A percentile compares a stretch with the other conserved stretches of the same genome.
phyloP scores from a whole-genome alignment of 768 basidiomycete species.

The Infundibulicybe gibba region DNA sequence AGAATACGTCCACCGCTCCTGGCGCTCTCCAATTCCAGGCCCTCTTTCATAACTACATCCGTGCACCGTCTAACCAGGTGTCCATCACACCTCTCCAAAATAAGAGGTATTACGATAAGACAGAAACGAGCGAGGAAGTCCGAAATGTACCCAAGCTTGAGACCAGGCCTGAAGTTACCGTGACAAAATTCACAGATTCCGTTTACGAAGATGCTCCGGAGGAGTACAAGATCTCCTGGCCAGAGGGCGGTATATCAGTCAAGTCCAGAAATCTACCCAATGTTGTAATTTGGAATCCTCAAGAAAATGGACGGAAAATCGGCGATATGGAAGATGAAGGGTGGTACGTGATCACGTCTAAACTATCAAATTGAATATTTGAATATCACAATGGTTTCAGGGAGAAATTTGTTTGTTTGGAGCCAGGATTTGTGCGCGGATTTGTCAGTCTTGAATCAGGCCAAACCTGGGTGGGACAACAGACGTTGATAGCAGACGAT shows the following conservation, averaged over 20 bases:
- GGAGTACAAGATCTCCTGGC: constrained; percentile 59
- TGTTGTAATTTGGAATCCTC: constrained; percentile 96
- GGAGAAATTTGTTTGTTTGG: constrained; percentile 86
- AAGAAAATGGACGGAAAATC: constrained; percentile 62
- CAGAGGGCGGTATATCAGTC: constrained; percentile 51
- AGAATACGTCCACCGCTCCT: constrained; percentile 52
- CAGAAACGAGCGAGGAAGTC: constrained; percentile 50
- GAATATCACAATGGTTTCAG: constrained; percentile 26
- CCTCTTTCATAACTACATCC: constrained; percentile 88
- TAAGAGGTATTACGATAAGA: constrained; percentile 78
- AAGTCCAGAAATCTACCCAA: constrained; percentile 60
- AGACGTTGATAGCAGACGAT: constrained; percentile 52
- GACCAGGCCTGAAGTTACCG: constrained; percentile 60
- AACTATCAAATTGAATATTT: background rate
- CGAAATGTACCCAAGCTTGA: constrained; percentile 52
- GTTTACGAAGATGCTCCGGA: constrained; percentile 68
- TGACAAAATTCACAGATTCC: constrained; percentile 64
- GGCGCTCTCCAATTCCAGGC: constrained; percentile 81
- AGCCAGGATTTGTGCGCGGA: constrained; percentile 82
- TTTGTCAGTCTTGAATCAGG: constrained; percentile 63
- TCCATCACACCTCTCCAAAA: constrained; percentile 62
- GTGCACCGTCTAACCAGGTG: constrained; percentile 56
- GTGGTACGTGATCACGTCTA: constrained; percentile 51
- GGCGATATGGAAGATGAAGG: constrained; percentile 89
- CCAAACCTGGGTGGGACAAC: constrained; percentile 73